phyloP scores from a whole-genome alignment of 345 rosid genomes.

The Luvunga scandens region DNA sequence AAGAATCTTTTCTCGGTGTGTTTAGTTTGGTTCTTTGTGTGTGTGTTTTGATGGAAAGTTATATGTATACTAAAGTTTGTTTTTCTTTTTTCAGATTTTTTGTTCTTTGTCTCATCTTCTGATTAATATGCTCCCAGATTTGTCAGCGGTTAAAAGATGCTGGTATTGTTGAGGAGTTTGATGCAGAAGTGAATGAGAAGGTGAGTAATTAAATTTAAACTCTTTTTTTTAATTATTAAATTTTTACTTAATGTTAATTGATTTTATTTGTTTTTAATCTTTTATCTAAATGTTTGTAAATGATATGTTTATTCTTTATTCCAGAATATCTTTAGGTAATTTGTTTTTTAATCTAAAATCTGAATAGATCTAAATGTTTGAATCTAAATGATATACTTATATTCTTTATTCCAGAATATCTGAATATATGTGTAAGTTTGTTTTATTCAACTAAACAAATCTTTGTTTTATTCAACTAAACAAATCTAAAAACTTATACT shows the following conservation, averaged over 20 bases:
- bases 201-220: slow-evolving; percentile 24
- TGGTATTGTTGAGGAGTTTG: slow-evolving; percentile 66
- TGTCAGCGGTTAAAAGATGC: slow-evolving; percentile 77
- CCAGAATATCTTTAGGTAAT: too few relatives aligned
- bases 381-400: background rate
- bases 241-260: background rate
- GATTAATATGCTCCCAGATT: slow-evolving; percentile 43
- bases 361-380: background rate
- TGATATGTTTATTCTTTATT: too few relatives aligned
- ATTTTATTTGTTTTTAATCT: too few relatives aligned
- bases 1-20: slow-evolving; percentile 9
- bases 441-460: background rate
- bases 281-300: too few relatives aligned
- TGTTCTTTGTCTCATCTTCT: slow-evolving; percentile 17
- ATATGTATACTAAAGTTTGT: too few relatives aligned
- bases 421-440: background rate
- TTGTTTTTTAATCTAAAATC: background rate
- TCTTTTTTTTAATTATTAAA: too few relatives aligned
- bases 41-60: background rate
- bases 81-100: slow-evolving; percentile 3
- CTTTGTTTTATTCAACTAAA: background rate
- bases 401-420: background rate
- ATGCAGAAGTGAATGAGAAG: slow-evolving; percentile 75
- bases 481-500: background rate
- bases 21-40: background rate